Conservation (phyloP, 106 monocot species). For the Phalaenopsis equestris region DNA sequence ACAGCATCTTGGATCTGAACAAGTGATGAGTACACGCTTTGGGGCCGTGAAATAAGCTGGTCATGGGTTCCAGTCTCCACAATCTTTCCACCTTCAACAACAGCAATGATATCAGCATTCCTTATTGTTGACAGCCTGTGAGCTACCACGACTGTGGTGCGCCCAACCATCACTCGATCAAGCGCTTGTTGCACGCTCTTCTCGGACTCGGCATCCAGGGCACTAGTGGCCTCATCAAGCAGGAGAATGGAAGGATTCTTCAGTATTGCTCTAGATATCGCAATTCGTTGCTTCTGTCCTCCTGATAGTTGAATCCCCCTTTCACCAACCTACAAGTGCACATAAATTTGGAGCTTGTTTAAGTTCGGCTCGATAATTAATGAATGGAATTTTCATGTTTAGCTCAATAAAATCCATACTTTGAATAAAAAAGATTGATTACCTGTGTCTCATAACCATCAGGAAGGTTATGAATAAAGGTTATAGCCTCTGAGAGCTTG, state of each 20-base stretch:
- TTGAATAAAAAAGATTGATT: background rate
- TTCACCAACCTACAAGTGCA: constrained; percentile 50
- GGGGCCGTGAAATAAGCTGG: constrained; percentile 51
- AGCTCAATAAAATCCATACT: background rate
- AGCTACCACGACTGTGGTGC: constrained; percentile 66
- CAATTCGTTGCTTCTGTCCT: constrained; percentile 73
- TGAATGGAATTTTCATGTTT: background rate
- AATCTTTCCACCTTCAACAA: constrained; percentile 51
- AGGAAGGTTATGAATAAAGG: constrained; percentile 68
- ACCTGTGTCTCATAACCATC: constrained; percentile 73
- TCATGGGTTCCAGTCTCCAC: constrained; percentile 84
- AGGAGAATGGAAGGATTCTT: constrained; percentile 95
- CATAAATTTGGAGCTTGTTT: background rate
- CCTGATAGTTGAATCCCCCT: constrained; percentile 70
- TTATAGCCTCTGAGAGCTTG: constrained; percentile 62
- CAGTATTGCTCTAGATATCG: constrained; percentile 82
- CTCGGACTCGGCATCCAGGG: constrained; percentile 68
- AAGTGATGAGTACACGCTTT: constrained; percentile 57
- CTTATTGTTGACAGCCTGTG: constrained; percentile 64
- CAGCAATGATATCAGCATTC: constrained; percentile 72
- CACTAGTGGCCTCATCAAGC: constrained; percentile 90
- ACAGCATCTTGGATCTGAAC: constrained; percentile 62
- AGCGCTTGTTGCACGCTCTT: constrained; percentile 81
- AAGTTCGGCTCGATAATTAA: background rate
- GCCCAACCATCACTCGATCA: constrained; percentile 69